These are phyloP conservation scores for Conoideocrella luteorostrata DNA, from an alignment of 2,329 filamentous ascomycete species.

Conservation along the genomic window DNA sequence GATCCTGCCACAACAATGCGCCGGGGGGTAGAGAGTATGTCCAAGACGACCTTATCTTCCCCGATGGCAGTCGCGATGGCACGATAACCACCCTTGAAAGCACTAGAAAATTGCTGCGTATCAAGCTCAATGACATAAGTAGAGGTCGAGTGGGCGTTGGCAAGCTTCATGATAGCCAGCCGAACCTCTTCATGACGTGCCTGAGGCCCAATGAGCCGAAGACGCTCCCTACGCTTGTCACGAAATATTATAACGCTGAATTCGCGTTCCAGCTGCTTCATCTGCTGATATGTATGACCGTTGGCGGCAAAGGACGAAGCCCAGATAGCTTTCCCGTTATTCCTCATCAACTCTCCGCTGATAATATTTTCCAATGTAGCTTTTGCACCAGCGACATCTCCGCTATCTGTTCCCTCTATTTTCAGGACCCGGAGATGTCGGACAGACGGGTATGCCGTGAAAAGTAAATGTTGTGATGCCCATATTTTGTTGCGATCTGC, in stretches of 20 bases:
- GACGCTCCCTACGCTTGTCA: not conserved
- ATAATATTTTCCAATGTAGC: conserved; percentile 25
- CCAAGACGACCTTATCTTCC: conserved; percentile 21
- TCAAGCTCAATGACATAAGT: conserved; percentile 19
- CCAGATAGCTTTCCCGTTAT: conserved; percentile 24
- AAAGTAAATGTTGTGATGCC: conserved; percentile 21
- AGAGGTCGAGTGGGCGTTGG: not conserved
- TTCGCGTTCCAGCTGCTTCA: not conserved
- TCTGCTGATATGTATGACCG: conserved; percentile 2
- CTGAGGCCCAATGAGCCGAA: not conserved
- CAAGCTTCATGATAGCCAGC: not conserved
- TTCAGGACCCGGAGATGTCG: conserved; percentile 25
- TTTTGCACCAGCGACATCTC: conserved; percentile 25
- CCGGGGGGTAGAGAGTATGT: conserved; percentile 21
- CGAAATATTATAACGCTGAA: not conserved
- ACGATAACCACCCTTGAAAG: conserved; percentile 25
- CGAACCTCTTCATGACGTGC: not conserved
- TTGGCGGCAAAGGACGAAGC: conserved; percentile 18
- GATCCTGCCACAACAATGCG: conserved; percentile 26
- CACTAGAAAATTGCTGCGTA: conserved; percentile 21
- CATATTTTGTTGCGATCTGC: conserved; percentile 20
- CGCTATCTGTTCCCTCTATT: conserved; percentile 27
- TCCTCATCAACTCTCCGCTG: conserved; percentile 22
- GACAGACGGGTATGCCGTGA: conserved; percentile 10
- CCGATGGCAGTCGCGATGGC: conserved; percentile 20